phyloP scores from a whole-genome alignment of 2,329 filamentous ascomycete species.

The Phyllosticta paracitricarpa region DNA sequence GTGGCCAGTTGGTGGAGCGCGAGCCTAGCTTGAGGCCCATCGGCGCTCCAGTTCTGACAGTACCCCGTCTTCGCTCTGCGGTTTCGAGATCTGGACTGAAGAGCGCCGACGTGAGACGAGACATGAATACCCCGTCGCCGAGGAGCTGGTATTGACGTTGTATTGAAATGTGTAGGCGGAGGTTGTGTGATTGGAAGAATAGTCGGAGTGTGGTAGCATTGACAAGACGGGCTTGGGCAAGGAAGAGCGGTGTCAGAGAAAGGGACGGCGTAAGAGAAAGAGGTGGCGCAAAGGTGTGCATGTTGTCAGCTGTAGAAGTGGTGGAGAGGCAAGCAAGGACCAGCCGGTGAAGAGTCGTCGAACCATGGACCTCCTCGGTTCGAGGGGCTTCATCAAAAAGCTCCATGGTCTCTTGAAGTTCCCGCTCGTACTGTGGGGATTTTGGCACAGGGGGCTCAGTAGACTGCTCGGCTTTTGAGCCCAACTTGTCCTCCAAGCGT shows the following conservation, averaged over 20 bases:
- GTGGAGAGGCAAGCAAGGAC: slow-evolving; percentile 5
- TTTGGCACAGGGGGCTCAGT: background rate
- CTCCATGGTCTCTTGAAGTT: slow-evolving; percentile 1
- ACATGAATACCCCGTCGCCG: slow-evolving; percentile 74
- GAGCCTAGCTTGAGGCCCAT: slow-evolving; percentile 80
- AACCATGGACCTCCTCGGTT: background rate
- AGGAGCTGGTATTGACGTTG: slow-evolving; percentile 76
- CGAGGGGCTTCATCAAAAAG: slow-evolving; percentile 3
- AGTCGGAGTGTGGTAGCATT: slow-evolving; percentile 67
- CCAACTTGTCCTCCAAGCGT: background rate
- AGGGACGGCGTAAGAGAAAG: slow-evolving; percentile 51
- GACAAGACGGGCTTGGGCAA: slow-evolving; percentile 64
- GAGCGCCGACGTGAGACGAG: slow-evolving; percentile 67
- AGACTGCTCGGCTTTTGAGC: background rate
- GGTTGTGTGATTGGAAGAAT: slow-evolving; percentile 62
- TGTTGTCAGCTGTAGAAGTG: background rate
- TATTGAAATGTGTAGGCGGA: slow-evolving; percentile 62
- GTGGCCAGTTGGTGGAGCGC: slow-evolving; percentile 71
- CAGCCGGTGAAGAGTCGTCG: slow-evolving; percentile 7
- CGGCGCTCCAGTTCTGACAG: slow-evolving; percentile 45
- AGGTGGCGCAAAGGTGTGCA: slow-evolving; percentile 39
- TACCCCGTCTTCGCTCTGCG: slow-evolving; percentile 62
- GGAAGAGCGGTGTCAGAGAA: slow-evolving; percentile 65
- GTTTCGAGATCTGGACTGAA: slow-evolving; percentile 77
- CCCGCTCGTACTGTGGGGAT: slow-evolving; percentile 4